phyloP scores from a whole-genome alignment of 139 green algal species.

The Tetradesmus lagerheimii region DNA sequence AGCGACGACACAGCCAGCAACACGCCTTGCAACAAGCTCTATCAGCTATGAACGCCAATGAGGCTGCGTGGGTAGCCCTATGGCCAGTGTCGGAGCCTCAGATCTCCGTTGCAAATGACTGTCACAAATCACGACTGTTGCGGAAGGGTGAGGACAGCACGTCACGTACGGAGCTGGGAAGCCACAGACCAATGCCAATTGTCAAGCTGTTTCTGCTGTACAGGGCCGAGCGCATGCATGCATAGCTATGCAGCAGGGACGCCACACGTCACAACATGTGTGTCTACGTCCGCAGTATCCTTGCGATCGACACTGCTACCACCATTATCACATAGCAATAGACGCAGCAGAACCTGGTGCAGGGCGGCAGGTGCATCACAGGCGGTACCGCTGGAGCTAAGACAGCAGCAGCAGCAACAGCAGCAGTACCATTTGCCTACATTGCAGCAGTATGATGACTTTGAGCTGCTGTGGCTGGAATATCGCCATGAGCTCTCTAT shows the following conservation, averaged over 20 bases:
- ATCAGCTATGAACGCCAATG: background rate
- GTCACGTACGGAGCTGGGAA: too few relatives aligned
- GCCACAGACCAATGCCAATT: too few relatives aligned
- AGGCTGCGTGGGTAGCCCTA: background rate
- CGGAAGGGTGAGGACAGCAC: background rate
- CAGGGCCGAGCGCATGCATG: too few relatives aligned
- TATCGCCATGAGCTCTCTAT: background rate
- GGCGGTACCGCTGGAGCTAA: background rate
- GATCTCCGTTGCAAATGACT: background rate
- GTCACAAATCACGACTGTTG: background rate
- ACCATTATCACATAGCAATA: too few relatives aligned
- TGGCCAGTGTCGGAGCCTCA: background rate
- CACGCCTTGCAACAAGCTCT: background rate
- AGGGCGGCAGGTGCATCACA: background rate
- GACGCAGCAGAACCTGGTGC: too few relatives aligned
- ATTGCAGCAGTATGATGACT: slow-evolving; percentile 30
- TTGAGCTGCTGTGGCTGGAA: slow-evolving; percentile 41
- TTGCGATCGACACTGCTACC: too few relatives aligned
- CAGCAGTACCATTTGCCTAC: background rate
- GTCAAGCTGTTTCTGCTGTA: too few relatives aligned
- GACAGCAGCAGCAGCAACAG: background rate
- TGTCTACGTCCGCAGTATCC: too few relatives aligned
- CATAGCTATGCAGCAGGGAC: too few relatives aligned
- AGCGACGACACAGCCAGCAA: background rate
- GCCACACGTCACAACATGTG: too few relatives aligned